Conservation (phyloP, 306 rosid genomes). For the Trifolium subterraneum region DNA sequence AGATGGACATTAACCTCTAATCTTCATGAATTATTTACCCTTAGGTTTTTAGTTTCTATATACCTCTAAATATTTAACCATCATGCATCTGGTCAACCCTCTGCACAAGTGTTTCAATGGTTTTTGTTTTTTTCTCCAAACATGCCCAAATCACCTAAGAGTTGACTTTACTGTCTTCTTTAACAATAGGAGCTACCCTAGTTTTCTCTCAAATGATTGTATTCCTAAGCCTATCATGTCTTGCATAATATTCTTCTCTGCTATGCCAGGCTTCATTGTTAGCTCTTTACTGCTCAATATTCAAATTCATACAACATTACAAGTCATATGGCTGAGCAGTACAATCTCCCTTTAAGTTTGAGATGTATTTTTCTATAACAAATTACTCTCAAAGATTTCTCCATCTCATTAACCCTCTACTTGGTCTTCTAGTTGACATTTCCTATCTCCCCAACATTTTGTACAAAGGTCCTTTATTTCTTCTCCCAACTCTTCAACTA, state of each 20-base stretch:
- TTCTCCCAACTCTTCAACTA: background rate
- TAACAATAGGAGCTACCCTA: background rate
- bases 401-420: background rate
- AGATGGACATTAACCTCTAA: background rate
- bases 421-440: background rate
- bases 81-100: conserved; percentile 4
- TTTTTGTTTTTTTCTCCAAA: background rate
- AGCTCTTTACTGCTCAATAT: background rate
- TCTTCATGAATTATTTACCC: background rate
- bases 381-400: background rate
- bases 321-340: background rate
- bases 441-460: background rate
- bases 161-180: background rate
- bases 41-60: background rate
- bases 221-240: background rate
- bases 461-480: background rate
- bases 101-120: background rate
- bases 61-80: background rate
- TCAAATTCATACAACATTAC: background rate
- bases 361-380: background rate
- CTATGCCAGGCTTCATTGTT: background rate
- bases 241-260: conserved; percentile 4
- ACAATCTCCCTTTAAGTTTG: background rate
- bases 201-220: background rate
- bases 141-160: background rate